Percentiles rank a stretch among this genome's conserved stretches.
Conservation (phyloP, 2,329 filamentous ascomycete species). For the Cladophialophora immunda region DNA sequence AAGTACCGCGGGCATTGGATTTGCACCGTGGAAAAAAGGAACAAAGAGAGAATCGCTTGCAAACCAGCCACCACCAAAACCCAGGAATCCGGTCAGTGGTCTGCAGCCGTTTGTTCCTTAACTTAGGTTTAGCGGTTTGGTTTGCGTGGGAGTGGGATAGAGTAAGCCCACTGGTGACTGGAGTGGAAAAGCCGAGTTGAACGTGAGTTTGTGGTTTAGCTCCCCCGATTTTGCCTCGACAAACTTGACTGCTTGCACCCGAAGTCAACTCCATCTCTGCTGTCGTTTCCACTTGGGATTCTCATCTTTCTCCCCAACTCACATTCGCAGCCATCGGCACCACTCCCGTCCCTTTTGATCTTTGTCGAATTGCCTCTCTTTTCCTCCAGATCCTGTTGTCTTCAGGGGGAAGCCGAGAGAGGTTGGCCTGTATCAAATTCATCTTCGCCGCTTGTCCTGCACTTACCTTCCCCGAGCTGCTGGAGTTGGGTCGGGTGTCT, state of each 20-base stretch:
- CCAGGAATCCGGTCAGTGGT: slow-evolving; percentile 17
- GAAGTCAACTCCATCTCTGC: slow-evolving; percentile 41
- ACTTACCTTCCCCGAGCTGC: slow-evolving; percentile 34
- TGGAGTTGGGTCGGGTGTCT: slow-evolving; percentile 39
- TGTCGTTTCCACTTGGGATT: slow-evolving; percentile 28
- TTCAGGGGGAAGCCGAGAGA: slow-evolving; percentile 35
- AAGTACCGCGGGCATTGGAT: background rate
- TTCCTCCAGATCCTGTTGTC: slow-evolving; percentile 44
- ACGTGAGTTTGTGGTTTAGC: slow-evolving; percentile 28
- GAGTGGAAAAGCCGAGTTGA: slow-evolving; percentile 23
- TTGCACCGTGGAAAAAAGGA: background rate
- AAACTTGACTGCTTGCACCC: slow-evolving; percentile 21
- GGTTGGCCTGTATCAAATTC: slow-evolving; percentile 29
- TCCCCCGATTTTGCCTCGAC: slow-evolving; percentile 26
- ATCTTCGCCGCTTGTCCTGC: slow-evolving; percentile 37
- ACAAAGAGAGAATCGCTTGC: background rate
- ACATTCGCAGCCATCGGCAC: slow-evolving; percentile 44
- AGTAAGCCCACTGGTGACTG: slow-evolving; percentile 13
- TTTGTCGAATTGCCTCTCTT: slow-evolving; percentile 42
- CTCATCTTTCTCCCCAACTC: slow-evolving; percentile 37
- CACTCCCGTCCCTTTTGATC: slow-evolving; percentile 37
- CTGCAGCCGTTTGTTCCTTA: slow-evolving; percentile 14
- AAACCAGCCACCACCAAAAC: slow-evolving; percentile 8
- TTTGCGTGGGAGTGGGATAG: slow-evolving; percentile 14
- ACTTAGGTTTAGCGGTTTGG: slow-evolving; percentile 6